Evolutionary conservation across 768 basidiomycete species (phyloP), one percentile per base, ranked within the genome.

Genomic region (Boletellus ananas): DNA sequence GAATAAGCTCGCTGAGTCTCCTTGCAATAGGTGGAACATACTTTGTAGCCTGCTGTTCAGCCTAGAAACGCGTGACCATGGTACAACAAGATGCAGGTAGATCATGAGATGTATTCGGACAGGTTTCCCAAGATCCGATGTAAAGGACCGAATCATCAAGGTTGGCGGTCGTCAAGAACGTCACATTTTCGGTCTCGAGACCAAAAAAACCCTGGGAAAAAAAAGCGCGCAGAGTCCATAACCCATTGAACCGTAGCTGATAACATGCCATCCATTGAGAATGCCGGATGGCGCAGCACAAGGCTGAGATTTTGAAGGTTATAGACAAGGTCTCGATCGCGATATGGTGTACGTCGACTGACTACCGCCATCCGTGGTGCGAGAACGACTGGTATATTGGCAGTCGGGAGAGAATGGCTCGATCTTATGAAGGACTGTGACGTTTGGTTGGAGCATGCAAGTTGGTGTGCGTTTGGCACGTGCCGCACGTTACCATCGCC

Each of bases 201-300:
- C 72, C 72, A 52, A 69, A 70, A 58, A 69, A 68, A 8, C 72
- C 71, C 42, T 62, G 57, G 33, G 55, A n/a, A 61, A 55, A 72
- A 73, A 67, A 71, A 72, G 49, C 63, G 62, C 23, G 71, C 66
- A 14, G 69, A 69, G 52, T 73, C 73, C 34, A 70, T 51, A 40
- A 72, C 66, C 51, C 59, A 53, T 31, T 47, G 49, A 9, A 43
- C 13, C 4, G 36, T 6, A 34, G 49, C 50, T 18, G 54, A 51
- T 18, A 52, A 23, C 12, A 51, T 23, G 33, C 25, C 48, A 16
- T 49, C 44, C 10, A 56, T 47, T 13, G 43, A 37, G 20, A 54
- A 50, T 9, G 16, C 34, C 10, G 59, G 55, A 37, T 57, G 46
- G 14, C 43, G 53, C 33, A 55, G 36, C 11, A 43, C 43, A 23